phyloP scores from a whole-genome alignment of 805 yeast species.

The Myxozyma melibiosi region DNA sequence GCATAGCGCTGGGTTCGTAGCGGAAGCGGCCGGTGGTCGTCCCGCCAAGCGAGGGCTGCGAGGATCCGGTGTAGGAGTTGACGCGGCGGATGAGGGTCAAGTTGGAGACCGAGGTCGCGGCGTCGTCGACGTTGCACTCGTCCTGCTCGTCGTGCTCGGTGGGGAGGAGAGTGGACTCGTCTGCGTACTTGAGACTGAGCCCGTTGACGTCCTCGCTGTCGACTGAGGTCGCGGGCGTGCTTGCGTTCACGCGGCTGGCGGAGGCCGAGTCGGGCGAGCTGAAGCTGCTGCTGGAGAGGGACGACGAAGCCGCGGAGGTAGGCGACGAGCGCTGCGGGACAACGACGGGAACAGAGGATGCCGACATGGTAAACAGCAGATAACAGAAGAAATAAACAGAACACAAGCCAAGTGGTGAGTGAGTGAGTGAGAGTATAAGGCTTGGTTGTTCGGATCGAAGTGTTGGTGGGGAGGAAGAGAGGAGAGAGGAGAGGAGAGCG shows the following conservation, averaged over 20 bases:
- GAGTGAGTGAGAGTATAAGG: no score
- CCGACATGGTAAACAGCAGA: no score
- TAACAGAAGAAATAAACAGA: no score
- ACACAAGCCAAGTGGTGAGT: no score
- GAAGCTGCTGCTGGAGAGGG: background rate
- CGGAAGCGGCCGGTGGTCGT: background rate
- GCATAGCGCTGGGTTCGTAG: background rate
- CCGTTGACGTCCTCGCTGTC: background rate
- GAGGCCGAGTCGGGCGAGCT: background rate
- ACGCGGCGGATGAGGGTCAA: slow-evolving; percentile 18
- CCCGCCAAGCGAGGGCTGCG: slow-evolving; percentile 18
- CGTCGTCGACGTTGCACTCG: background rate
- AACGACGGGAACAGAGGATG: no score
- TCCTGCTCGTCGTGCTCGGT: background rate
- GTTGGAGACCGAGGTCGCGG: slow-evolving; percentile 15
- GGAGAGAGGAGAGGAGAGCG: no score
- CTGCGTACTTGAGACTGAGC: no score
- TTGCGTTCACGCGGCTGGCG: background rate
- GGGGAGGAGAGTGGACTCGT: background rate
- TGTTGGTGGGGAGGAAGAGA: no score
- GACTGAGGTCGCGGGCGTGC: slow-evolving; percentile 4
- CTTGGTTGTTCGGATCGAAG: no score
- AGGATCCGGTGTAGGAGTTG: slow-evolving; percentile 18
- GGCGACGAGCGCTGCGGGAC: background rate
- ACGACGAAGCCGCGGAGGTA: slow-evolving; percentile 3